A percentile compares a stretch with the other conserved stretches of the same genome.
Conservation (phyloP, 2,329 filamentous ascomycete species). For the Penicillium verrucosum region DNA sequence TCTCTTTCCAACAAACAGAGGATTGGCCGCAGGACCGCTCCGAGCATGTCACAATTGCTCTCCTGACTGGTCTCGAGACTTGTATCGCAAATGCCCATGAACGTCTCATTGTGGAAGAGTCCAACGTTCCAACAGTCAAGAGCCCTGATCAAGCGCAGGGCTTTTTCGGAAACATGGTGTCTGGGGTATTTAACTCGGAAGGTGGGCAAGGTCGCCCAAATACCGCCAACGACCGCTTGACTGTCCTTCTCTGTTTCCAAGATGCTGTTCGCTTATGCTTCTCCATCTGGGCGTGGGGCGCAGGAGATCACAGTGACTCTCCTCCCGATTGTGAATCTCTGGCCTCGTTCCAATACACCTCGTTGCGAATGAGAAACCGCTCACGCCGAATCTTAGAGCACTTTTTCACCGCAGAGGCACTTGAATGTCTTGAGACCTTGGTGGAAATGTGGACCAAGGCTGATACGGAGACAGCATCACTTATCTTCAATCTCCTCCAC, state of each 20-base stretch:
- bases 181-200: slow-evolving; percentile 81
- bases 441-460: slow-evolving; percentile 74
- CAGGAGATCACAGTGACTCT: slow-evolving; percentile 46
- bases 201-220: slow-evolving; percentile 71
- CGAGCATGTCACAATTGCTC: slow-evolving; percentile 64
- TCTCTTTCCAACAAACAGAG: slow-evolving; percentile 41
- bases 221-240: slow-evolving; percentile 89
- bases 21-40: slow-evolving; percentile 47
- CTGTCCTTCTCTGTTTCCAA: slow-evolving; percentile 92
- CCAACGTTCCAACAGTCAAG: slow-evolving; percentile 65
- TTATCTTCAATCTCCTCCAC: slow-evolving; percentile 82
- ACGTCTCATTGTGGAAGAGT: slow-evolving; percentile 72
- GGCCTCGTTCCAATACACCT: slow-evolving; percentile 87
- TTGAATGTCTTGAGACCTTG: slow-evolving; percentile 90
- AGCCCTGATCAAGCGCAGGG: slow-evolving; percentile 78
- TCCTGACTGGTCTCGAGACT: slow-evolving; percentile 90
- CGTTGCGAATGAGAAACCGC: slow-evolving; percentile 83
- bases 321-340: slow-evolving; percentile 64
- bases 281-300: slow-evolving; percentile 89
- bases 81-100: slow-evolving; percentile 85
- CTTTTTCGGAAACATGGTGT: slow-evolving; percentile 93
- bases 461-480: slow-evolving; percentile 52
- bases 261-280: slow-evolving; percentile 92
- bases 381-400: slow-evolving; percentile 86
- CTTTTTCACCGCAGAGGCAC: slow-evolving; percentile 82